phyloP scores from a whole-genome alignment of 2,329 filamentous ascomycete species.

The Pseudogymnoascus sp. region DNA sequence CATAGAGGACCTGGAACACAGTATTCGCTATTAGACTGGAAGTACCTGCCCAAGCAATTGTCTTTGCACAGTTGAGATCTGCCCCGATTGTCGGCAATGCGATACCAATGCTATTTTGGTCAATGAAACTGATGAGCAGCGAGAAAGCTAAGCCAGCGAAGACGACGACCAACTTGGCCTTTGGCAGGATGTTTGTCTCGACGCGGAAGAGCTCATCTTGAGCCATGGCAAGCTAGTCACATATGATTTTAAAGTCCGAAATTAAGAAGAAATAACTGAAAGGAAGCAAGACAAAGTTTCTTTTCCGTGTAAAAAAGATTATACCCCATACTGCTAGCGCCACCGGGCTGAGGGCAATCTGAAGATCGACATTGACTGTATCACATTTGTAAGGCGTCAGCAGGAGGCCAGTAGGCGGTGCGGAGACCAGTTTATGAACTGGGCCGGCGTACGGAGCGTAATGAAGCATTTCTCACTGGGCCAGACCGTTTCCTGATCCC shows the following conservation, averaged over 20 bases:
- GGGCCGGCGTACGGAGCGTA: not conserved
- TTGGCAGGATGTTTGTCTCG: constrained; percentile 49
- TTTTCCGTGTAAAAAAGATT: not conserved
- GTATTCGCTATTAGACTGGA: constrained; percentile 48
- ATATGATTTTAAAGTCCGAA: not conserved
- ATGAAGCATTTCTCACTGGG: constrained; percentile 1
- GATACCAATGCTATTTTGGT: constrained; percentile 46
- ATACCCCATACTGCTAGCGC: not conserved
- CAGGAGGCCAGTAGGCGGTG: not conserved
- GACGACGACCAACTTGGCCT: constrained; percentile 40
- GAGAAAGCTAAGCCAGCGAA: constrained; percentile 44
- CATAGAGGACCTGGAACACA: constrained; percentile 56
- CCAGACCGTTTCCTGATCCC: not conserved
- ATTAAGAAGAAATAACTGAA: not conserved
- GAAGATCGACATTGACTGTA: not conserved
- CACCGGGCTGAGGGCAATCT: not conserved
- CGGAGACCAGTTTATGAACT: not conserved
- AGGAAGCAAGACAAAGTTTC: not conserved
- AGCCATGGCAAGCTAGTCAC: not conserved
- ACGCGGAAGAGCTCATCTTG: constrained; percentile 27
- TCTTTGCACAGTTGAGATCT: constrained; percentile 35
- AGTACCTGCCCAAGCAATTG: constrained; percentile 48
- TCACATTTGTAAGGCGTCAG: not conserved
- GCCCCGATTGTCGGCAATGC: constrained; percentile 36
- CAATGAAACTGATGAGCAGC: constrained; percentile 44